These are phyloP conservation scores for Pharnaceum exiguum DNA, from an alignment of 148 eudicot genomes.

Conservation along the genomic window DNA sequence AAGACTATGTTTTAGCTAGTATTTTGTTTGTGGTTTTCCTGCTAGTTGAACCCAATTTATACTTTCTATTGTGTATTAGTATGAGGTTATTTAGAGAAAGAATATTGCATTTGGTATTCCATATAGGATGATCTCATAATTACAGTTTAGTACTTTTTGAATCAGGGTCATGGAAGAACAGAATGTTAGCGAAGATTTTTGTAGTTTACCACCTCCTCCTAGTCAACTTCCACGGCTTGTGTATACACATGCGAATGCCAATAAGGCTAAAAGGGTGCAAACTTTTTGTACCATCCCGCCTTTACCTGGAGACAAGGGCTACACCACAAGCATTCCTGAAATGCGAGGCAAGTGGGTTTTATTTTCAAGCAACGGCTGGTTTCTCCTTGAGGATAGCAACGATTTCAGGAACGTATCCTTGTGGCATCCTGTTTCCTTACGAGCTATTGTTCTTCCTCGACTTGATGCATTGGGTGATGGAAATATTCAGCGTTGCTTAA, in stretches of 20 bases:
- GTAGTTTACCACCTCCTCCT: too few relatives aligned
- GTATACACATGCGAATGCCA: neutral
- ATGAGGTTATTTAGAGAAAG: too few relatives aligned
- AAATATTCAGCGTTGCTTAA: neutral
- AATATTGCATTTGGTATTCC: too few relatives aligned
- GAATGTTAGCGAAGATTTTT: too few relatives aligned
- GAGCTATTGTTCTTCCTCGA: neutral
- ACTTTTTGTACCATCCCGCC: neutral
- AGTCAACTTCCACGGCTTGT: slow-evolving; percentile 4
- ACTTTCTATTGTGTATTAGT: too few relatives aligned
- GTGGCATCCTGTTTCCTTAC: neutral
- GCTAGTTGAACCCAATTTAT: too few relatives aligned
- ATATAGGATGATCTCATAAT: too few relatives aligned
- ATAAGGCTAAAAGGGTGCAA: neutral
- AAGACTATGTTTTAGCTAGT: too few relatives aligned
- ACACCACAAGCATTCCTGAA: neutral
- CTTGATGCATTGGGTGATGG: neutral
- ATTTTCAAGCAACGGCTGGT: neutral
- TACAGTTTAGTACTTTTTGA: too few relatives aligned
- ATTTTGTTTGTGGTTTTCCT: too few relatives aligned
- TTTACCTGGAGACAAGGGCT: neutral
- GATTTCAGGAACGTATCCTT: neutral
- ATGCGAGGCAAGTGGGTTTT: neutral
- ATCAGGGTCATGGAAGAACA: too few relatives aligned
- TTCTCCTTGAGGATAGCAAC: neutral